These are phyloP conservation scores for Termitomyces sp. DNA, from an alignment of 768 basidiomycete genomes.

Conservation along the genomic window DNA sequence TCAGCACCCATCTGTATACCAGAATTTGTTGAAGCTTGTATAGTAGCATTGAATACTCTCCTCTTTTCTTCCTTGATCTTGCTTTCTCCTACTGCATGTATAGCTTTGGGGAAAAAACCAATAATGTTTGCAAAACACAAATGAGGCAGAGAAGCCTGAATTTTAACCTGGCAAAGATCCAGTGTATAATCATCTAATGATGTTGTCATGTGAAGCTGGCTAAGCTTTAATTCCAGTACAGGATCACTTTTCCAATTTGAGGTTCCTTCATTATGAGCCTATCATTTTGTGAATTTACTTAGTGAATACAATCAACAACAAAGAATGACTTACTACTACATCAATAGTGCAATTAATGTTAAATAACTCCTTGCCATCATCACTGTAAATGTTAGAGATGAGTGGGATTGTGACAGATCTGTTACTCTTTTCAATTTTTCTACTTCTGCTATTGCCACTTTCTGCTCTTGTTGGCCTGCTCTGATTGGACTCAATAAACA, in stretches of 20 bases:
- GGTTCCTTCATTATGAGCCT: background rate
- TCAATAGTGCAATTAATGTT: background rate
- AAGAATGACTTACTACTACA: background rate
- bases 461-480: too few relatives aligned
- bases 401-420: background rate
- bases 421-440: background rate
- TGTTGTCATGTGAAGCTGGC: background rate
- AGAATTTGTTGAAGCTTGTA: background rate
- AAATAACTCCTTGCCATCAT: background rate
- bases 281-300: background rate
- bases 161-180: background rate
- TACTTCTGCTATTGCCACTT: background rate
- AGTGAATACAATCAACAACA: too few relatives aligned
- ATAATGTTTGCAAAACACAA: too few relatives aligned
- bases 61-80: background rate
- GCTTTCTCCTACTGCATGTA: background rate
- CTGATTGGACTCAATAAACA: too few relatives aligned
- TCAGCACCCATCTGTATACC: background rate
- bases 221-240: background rate
- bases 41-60: rapidly evolving
- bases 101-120: background rate
- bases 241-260: background rate
- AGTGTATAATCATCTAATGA: background rate
- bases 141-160: background rate
- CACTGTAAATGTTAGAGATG: background rate